Percentiles rank a stretch among this genome's conserved stretches.
Evolutionary conservation across 495 filamentous ascomycete species (phyloP).

Genomic region (Penicillium malachiteum): DNA sequence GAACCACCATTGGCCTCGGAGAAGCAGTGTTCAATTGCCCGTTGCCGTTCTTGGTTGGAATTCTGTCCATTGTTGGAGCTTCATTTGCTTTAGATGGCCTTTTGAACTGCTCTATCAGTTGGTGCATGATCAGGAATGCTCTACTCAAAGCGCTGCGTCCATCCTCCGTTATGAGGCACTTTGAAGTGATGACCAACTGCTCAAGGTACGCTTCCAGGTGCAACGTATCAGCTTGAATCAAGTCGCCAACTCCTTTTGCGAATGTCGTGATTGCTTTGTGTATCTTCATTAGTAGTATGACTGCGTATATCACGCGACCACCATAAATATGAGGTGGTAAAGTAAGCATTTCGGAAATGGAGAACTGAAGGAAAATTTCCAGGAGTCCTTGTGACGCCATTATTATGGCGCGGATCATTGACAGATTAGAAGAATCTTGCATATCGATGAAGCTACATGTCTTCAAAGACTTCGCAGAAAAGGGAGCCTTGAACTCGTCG

Average conservation of each 20-base stretch:
- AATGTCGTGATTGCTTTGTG: conserved; percentile 7
- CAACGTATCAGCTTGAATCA: too few species aligned
- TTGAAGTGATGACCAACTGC: too few species aligned
- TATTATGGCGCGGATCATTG: too few species aligned
- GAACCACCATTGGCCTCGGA: too few species aligned
- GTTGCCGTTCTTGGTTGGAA: too few species aligned
- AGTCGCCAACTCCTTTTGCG: not conserved
- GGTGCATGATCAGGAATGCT: conserved; percentile 12
- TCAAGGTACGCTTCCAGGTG: too few species aligned
- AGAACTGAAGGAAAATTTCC: conserved; percentile 11
- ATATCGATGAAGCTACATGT: conserved; percentile 9
- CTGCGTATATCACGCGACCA: conserved; percentile 16
- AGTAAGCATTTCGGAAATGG: conserved; percentile 16
- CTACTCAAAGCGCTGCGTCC: conserved; percentile 8
- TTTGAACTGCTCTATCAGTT: conserved; percentile 7
- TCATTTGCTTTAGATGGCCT: too few species aligned
- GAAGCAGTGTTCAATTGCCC: too few species aligned
- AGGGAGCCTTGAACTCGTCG: conserved; percentile 16
- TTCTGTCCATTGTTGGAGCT: too few species aligned
- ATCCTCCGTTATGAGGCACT: not conserved
- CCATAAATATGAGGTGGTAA: conserved; percentile 16
- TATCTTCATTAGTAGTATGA: conserved; percentile 13
- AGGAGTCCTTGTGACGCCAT: conserved; percentile 1
- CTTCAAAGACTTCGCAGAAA: conserved; percentile 12
- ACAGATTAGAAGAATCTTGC: not conserved